phyloP scores from a whole-genome alignment of 768 basidiomycete species.

The Mycena metata region DNA sequence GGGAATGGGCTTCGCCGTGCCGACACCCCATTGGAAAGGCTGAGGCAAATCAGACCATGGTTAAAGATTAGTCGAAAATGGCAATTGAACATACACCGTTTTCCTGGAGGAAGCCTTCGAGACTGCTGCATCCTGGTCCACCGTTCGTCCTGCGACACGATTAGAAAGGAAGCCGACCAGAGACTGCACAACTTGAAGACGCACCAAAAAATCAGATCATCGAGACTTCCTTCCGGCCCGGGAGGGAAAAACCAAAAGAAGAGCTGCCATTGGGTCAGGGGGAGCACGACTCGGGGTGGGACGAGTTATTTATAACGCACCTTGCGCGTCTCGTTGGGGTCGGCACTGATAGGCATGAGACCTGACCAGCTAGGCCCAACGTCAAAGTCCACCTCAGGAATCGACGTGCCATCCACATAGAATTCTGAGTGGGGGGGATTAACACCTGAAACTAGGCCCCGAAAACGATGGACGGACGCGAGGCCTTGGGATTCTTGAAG shows the following conservation, averaged over 20 bases:
- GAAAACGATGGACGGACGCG: slow-evolving; percentile 56
- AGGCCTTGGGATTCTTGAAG: slow-evolving; percentile 75
- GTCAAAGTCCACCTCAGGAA: slow-evolving; percentile 80
- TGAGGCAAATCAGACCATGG: slow-evolving; percentile 44
- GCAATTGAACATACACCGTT: slow-evolving; percentile 67
- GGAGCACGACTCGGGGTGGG: not conserved
- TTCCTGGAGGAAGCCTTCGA: slow-evolving; percentile 80
- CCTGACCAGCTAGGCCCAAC: slow-evolving; percentile 84
- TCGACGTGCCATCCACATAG: slow-evolving; percentile 73
- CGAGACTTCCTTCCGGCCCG: slow-evolving; percentile 75
- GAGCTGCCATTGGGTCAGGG: slow-evolving; percentile 55
- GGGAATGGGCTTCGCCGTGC: slow-evolving; percentile 71
- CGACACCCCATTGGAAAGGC: slow-evolving; percentile 78
- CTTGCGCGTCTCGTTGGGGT: slow-evolving; percentile 75
- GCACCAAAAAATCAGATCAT: slow-evolving; percentile 84
- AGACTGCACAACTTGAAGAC: slow-evolving; percentile 27
- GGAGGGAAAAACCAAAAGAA: slow-evolving; percentile 92
- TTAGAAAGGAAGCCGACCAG: not conserved
- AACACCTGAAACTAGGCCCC: not conserved
- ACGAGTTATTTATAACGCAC: slow-evolving; percentile 46
- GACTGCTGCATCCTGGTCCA: slow-evolving; percentile 84
- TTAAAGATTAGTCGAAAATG: not conserved
- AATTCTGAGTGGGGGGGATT: slow-evolving; percentile 60
- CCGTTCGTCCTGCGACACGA: slow-evolving; percentile 73
- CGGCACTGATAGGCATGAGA: slow-evolving; percentile 75